phyloP scores from a whole-genome alignment of 164 flowering plant species.

The Sedum album region DNA sequence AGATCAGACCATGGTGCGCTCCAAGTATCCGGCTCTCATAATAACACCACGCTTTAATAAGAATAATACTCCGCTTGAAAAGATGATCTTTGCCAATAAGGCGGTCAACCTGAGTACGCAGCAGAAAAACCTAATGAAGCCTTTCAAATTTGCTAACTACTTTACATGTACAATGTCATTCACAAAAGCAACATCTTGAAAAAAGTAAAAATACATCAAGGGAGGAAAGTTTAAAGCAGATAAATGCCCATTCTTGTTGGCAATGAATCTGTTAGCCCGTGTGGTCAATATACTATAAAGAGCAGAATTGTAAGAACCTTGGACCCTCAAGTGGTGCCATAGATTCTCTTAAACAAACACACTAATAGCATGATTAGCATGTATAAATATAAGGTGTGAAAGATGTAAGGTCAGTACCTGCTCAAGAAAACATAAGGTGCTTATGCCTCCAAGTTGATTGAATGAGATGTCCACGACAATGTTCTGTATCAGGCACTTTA shows the following conservation, averaged over 20 bases:
- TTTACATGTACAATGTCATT: not conserved
- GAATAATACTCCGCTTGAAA: slow-evolving; percentile 47
- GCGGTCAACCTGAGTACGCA: slow-evolving; percentile 32
- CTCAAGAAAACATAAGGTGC: slow-evolving; percentile 64
- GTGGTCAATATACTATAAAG: not conserved
- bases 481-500: slow-evolving; percentile 57
- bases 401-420: slow-evolving; percentile 25
- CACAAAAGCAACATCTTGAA: not conserved
- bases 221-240: not conserved
- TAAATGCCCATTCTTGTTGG: no score
- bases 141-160: not conserved
- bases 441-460: slow-evolving; percentile 64
- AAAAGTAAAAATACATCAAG: not conserved
- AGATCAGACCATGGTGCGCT: slow-evolving; percentile 48
- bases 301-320: not conserved
- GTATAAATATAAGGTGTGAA: not conserved
- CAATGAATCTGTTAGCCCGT: no score
- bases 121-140: not conserved
- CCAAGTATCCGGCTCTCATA: slow-evolving; percentile 63
- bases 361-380: not conserved
- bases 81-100: slow-evolving; percentile 43
- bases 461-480: slow-evolving; percentile 67
- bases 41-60: slow-evolving; percentile 59
- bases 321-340: not conserved
- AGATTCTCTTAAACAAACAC: not conserved